Evolutionary conservation across 2,329 filamentous ascomycete species (phyloP), one percentile per base, ranked within the genome.

Genomic region (Scytalidium sp.): DNA sequence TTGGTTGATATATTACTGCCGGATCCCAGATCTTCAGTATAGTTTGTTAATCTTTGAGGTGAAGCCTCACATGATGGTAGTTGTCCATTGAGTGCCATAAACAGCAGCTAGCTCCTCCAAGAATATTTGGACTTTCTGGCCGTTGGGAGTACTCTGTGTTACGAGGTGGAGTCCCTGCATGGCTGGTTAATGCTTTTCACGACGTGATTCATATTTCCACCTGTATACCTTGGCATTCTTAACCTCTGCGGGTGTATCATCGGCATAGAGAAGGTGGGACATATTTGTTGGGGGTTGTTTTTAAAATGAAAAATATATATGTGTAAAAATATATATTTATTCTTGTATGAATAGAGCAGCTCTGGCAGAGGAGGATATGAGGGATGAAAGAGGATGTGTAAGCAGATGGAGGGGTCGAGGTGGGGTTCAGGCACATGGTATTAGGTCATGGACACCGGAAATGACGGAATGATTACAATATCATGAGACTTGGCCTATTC

Each of bases 61-160:
- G 42, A 36, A 40, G 21, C 19, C 47, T 19, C 11, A 36, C 25
- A 77, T 75, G n/a, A 75, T 45, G 2, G 68, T 74, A 15, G 68
- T 73, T 1, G 68, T 74, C 69, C 70, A 80, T 50, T 75, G 57
- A 2, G 68, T 73, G 41, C 73, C 74, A 58, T 81, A 81, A 22
- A 62, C 53, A 15, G 75, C 72, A 40, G 73, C 72, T 20, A 81
- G 65, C 59, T 81, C 78, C 57, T 81, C 78, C n/a, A 79, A 72
- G 53, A 79, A 64, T 59, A 79, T 78, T 58, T 77, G 74, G 2
- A 76, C 71, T 19, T 76, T 75, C 53, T 75, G 68, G 22, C 75
- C 75, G 60, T 79, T 80, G 39, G 75, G 75, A 2, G 76, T 79
- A 56, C 62, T 71, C 58, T 69, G 67, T 0, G 76, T 80, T 58